phyloP scores from a whole-genome alignment of 2,329 filamentous ascomycete species.

The Phialophora macrospora region DNA sequence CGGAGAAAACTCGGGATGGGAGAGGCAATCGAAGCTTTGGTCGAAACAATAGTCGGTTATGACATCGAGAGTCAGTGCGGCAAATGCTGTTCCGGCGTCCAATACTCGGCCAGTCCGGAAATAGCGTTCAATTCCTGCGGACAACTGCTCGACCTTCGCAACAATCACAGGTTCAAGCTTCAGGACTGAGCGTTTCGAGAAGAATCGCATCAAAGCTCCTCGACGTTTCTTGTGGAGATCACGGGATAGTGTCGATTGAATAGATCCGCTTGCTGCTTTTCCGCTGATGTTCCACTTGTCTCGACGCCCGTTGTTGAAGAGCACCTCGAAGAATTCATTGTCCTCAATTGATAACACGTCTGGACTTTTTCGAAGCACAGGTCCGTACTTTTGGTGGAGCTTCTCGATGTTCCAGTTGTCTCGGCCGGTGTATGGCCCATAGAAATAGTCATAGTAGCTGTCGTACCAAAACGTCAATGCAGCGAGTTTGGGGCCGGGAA shows the following conservation, averaged over 20 bases:
- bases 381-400: conserved; percentile 11
- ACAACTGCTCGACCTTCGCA: neutral
- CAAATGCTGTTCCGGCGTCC: conserved; percentile 5
- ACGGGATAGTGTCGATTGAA: conserved; percentile 43
- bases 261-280: conserved; percentile 1
- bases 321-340: conserved; percentile 26
- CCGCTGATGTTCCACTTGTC: conserved; percentile 21
- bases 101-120: too few species aligned
- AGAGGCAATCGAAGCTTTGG: conserved; percentile 11
- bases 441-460: conserved; percentile 41
- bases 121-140: neutral
- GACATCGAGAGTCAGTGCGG: conserved; percentile 22
- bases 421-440: conserved; percentile 35
- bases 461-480: conserved; percentile 41
- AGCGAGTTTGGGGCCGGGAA: conserved; percentile 45
- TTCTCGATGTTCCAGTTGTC: conserved; percentile 44
- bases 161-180: neutral
- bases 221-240: conserved; percentile 35
- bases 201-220: neutral
- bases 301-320: conserved; percentile 16
- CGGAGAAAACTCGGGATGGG: conserved; percentile 8
- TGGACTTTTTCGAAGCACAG: conserved; percentile 25
- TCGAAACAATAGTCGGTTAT: conserved; percentile 24
- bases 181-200: neutral
- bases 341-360: conserved; percentile 28